A percentile compares a stretch with the other conserved stretches of the same genome.
Evolutionary conservation across 805 yeast genomes (phyloP).

Genomic region (Zygosaccharomyces bailii): DNA sequence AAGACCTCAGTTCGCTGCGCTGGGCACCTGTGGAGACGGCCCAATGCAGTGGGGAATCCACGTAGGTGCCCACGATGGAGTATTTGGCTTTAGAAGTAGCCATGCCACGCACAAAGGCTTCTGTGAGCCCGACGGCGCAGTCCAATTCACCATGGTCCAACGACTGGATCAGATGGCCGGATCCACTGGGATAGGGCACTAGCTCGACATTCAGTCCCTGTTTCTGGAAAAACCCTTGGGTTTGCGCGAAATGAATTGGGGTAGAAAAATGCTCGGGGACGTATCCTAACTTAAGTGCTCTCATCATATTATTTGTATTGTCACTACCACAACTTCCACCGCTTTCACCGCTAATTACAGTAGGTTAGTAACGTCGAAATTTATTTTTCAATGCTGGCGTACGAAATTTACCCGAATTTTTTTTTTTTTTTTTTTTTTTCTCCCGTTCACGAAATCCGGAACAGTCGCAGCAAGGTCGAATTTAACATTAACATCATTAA

Average conservation of each 20-base stretch:
- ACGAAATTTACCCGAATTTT: not conserved
- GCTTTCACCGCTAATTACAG: not conserved
- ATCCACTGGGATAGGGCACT: constrained; percentile 76
- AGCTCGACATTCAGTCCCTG: constrained; percentile 54
- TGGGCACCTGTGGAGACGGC: constrained; percentile 74
- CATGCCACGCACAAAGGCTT: constrained; percentile 81
- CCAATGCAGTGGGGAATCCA: constrained; percentile 85
- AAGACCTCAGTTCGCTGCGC: constrained; percentile 51
- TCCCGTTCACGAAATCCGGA: not conserved
- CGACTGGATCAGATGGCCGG: constrained; percentile 80
- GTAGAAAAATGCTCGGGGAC: constrained; percentile 93
- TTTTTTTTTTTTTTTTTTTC: constrained; percentile 2
- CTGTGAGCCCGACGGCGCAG: constrained; percentile 84
- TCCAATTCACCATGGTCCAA: constrained; percentile 63
- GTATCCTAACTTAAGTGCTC: constrained; percentile 61
- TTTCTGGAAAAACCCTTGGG: constrained; percentile 52
- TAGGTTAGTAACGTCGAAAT: not conserved
- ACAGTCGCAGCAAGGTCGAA: not conserved
- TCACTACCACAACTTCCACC: not conserved
- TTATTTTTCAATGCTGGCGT: not conserved
- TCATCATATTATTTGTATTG: constrained; percentile 7
- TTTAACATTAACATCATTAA: not conserved
- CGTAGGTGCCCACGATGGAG: constrained; percentile 76
- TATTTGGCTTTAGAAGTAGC: constrained; percentile 46
- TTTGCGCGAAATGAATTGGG: constrained; percentile 70